phyloP scores from a whole-genome alignment of 148 eudicot genomes.

The Arctostaphylos glauca region DNA sequence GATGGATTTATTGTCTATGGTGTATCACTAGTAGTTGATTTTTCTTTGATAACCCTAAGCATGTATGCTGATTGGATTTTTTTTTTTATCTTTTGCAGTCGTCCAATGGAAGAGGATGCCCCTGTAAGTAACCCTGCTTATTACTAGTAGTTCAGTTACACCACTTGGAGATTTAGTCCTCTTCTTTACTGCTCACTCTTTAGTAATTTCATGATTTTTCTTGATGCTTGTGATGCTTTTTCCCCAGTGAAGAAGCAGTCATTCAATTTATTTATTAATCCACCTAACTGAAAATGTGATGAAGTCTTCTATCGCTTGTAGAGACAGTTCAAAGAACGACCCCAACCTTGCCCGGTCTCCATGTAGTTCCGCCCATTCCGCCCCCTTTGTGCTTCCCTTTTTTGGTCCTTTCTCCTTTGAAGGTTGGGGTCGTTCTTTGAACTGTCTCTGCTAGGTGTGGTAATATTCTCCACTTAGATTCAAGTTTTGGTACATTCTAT shows the following conservation, averaged over 20 bases:
- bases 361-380: no score
- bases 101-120: conserved; percentile 45
- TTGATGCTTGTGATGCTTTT: background rate
- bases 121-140: conserved; percentile 28
- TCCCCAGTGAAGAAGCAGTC: background rate
- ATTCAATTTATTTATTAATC: background rate
- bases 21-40: background rate
- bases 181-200: background rate
- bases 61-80: background rate
- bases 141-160: background rate
- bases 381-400: background rate
- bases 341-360: no score
- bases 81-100: conserved; percentile 28
- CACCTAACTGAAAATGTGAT: background rate
- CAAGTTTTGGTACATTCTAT: background rate
- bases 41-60: background rate
- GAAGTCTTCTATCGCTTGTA: background rate
- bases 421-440: background rate
- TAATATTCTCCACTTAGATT: background rate
- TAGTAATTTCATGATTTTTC: background rate
- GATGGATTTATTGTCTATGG: background rate
- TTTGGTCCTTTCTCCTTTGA: background rate
- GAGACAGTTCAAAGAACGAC: no score
- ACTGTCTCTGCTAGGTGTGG: background rate
- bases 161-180: background rate